Evolutionary conservation across 306 rosid genomes (phyloP).

Genomic region (Acacia confusa): DNA sequence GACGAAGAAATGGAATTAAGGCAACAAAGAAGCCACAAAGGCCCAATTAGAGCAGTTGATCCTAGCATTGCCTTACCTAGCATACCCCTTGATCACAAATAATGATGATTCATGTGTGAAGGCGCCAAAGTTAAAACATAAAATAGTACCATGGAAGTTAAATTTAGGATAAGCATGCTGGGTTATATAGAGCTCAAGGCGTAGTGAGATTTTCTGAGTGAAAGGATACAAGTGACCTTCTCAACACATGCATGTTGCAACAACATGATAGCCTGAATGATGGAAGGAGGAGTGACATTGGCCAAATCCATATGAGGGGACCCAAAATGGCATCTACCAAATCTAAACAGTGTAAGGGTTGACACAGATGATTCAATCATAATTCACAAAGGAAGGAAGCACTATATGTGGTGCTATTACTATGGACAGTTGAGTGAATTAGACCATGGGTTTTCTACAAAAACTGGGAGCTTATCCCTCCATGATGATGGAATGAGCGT

Average conservation of each 20-base stretch:
- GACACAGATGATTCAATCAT: neutral
- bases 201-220: neutral
- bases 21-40: neutral
- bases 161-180: neutral
- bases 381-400: neutral
- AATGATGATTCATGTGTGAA: neutral
- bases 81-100: neutral
- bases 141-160: neutral
- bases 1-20: neutral
- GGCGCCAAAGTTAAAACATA: neutral
- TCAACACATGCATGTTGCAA: neutral
- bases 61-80: neutral
- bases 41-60: neutral
- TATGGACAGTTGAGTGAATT: neutral
- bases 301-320: neutral
- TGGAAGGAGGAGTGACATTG: neutral
- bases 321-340: neutral
- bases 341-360: too few relatives aligned
- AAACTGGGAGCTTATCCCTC: neutral
- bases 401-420: neutral
- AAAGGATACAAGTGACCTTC: neutral
- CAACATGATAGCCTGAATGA: neutral
- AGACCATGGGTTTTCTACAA: neutral
- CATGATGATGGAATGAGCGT: neutral
- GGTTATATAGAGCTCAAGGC: neutral